Evolutionary conservation across 1,139 yeast genomes (phyloP).

Genomic region (Taphrina populina): DNA sequence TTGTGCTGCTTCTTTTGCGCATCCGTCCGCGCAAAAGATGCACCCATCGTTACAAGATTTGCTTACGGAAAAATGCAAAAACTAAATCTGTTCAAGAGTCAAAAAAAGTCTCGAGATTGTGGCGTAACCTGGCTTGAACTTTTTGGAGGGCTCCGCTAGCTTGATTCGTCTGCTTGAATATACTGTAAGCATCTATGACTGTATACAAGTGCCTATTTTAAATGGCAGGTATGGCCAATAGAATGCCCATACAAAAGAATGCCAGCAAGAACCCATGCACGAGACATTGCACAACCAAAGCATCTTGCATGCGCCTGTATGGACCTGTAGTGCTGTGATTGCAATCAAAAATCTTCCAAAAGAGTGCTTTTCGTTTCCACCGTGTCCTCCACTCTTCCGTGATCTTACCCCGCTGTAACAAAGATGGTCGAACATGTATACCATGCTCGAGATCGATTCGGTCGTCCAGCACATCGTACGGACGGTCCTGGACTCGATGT

Average conservation of each 20-base stretch:
- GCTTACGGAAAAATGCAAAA: too few relatives aligned
- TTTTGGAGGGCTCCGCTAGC: too few relatives aligned
- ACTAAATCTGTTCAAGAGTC: too few relatives aligned
- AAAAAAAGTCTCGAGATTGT: too few relatives aligned
- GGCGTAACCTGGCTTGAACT: too few relatives aligned
- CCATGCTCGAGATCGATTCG: not conserved
- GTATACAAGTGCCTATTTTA: too few relatives aligned
- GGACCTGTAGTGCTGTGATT: not conserved
- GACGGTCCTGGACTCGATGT: not conserved
- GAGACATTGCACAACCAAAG: slow-evolving; percentile 6
- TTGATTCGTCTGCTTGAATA: too few relatives aligned
- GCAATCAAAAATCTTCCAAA: slow-evolving; percentile 6
- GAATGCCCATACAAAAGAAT: slow-evolving; percentile 1
- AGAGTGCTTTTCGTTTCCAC: not conserved
- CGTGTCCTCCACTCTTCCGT: not conserved
- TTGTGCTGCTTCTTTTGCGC: slow-evolving; percentile 52
- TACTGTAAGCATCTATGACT: too few relatives aligned
- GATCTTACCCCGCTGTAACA: not conserved
- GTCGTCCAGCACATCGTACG: not conserved
- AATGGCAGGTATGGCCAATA: not conserved
- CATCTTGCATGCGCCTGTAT: slow-evolving; percentile 7
- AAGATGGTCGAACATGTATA: too few relatives aligned
- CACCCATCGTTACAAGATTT: slow-evolving; percentile 25
- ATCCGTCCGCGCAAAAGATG: slow-evolving; percentile 28
- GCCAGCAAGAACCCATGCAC: slow-evolving; percentile 5